A percentile compares a stretch with the other conserved stretches of the same genome.
Conservation (phyloP, 2,329 filamentous ascomycete species). For the Tolypocladium sp. region DNA sequence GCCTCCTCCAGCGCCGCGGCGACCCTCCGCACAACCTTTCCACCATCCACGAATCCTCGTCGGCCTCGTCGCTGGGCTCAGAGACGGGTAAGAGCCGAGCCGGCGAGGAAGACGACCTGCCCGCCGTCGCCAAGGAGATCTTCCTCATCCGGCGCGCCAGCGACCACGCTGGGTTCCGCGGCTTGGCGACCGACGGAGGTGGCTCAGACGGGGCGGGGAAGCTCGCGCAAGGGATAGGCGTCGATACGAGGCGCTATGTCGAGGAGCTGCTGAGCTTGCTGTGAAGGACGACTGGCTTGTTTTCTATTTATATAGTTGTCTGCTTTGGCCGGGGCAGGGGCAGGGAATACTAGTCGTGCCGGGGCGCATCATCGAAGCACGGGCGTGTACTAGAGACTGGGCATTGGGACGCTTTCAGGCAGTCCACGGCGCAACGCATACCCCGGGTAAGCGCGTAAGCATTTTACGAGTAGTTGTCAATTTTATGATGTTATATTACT, state of each 20-base stretch:
- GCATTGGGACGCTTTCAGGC: neutral
- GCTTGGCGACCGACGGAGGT: constrained; percentile 27
- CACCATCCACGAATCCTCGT: constrained; percentile 14
- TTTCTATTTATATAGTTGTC: too few relatives aligned
- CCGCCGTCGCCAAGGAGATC: constrained; percentile 44
- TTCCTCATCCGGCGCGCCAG: constrained; percentile 52
- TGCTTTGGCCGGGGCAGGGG: neutral
- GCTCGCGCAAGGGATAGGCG: constrained; percentile 63
- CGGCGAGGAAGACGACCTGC: constrained; percentile 4
- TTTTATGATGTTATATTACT: neutral
- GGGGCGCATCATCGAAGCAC: neutral
- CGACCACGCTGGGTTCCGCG: constrained; percentile 36
- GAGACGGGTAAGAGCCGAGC: constrained; percentile 2
- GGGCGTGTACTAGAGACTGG: neutral
- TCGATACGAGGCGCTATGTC: constrained; percentile 68
- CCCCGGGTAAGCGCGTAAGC: neutral
- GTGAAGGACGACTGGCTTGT: constrained; percentile 4
- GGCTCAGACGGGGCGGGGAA: constrained; percentile 48
- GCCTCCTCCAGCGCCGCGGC: constrained; percentile 33
- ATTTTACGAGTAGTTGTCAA: neutral
- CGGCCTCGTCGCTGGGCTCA: constrained; percentile 6
- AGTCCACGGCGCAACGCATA: neutral
- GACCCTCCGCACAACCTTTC: constrained; percentile 9
- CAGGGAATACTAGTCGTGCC: neutral
- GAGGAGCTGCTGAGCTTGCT: constrained; percentile 59